A percentile compares a stretch with the other conserved stretches of the same genome.
Conservation (phyloP, 495 filamentous ascomycete species). For the Penicillium argentinense region DNA sequence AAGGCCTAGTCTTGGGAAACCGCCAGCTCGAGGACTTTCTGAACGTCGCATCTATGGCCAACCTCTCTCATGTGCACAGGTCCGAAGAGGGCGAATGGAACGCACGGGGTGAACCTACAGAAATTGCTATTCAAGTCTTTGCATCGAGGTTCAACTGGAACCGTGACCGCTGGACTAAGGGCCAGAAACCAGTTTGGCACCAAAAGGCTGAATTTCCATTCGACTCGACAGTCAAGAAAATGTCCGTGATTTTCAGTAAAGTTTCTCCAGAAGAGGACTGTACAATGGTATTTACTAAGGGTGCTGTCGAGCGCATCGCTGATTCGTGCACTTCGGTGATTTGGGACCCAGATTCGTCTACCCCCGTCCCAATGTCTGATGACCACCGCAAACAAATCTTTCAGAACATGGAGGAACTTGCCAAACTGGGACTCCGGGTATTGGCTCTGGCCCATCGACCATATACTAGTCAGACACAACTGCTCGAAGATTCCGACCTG, state of each 20-base stretch:
- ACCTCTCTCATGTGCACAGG: conserved; percentile 58
- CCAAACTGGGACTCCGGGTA: conserved; percentile 63
- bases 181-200: conserved; percentile 51
- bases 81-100: conserved; percentile 53
- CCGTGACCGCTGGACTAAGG: conserved; percentile 48
- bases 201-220: conserved; percentile 65
- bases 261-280: conserved; percentile 18
- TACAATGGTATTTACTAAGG: too few species aligned
- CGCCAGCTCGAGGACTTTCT: conserved; percentile 52
- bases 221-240: conserved; percentile 67
- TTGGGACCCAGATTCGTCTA: conserved; percentile 35
- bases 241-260: conserved; percentile 61
- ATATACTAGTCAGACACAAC: conserved; percentile 32
- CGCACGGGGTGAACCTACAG: conserved; percentile 65
- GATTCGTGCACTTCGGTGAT: conserved; percentile 61
- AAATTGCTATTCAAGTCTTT: conserved; percentile 71
- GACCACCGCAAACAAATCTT: conserved; percentile 50
- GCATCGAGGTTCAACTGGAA: conserved; percentile 62
- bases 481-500: conserved; percentile 46
- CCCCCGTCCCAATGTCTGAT: conserved; percentile 41
- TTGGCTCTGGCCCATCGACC: conserved; percentile 57
- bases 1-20: conserved; percentile 40
- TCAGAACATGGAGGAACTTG: conserved; percentile 63
- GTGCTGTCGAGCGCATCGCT: conserved; percentile 74
- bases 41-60: conserved; percentile 62